Conservation (phyloP, 2,329 filamentous ascomycete species). For the Colletotrichum zoysiae region DNA sequence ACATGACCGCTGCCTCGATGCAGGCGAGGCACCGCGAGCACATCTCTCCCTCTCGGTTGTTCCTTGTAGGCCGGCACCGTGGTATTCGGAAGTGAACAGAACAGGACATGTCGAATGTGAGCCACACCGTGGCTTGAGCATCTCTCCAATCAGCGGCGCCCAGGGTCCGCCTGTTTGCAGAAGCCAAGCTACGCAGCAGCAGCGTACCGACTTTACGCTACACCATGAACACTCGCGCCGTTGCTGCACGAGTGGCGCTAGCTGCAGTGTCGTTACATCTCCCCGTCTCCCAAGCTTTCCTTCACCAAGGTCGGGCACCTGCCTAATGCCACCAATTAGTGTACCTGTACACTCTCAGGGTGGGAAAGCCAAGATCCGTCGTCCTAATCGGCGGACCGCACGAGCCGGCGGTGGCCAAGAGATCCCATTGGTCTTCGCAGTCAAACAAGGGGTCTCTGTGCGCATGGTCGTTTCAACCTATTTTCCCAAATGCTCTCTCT, state of each 20-base stretch:
- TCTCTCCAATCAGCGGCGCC: constrained; percentile 18
- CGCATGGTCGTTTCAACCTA: not conserved
- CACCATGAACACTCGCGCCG: constrained; percentile 2
- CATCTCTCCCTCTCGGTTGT: no score
- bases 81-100: constrained; percentile 8
- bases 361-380: constrained; percentile 12
- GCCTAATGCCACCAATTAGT: constrained; percentile 6
- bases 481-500: not conserved
- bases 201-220: constrained; percentile 8
- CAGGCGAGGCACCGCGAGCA: not conserved
- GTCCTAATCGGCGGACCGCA: not conserved
- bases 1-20: not conserved
- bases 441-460: not conserved
- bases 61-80: not conserved
- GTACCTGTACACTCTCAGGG: not conserved
- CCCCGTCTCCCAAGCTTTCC: constrained; percentile 5
- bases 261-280: constrained; percentile 25
- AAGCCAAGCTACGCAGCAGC: constrained; percentile 12
- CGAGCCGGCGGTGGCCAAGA: not conserved
- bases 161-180: constrained; percentile 28
- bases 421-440: not conserved
- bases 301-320: not conserved
- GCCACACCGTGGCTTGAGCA: constrained; percentile 6
- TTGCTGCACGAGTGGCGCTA: constrained; percentile 31
- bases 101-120: constrained; percentile 7